A percentile compares a stretch with the other conserved stretches of the same genome.
These are phyloP conservation scores for Pouteria campechiana DNA, from an alignment of 179 eudicot species.

Conservation along the genomic window DNA sequence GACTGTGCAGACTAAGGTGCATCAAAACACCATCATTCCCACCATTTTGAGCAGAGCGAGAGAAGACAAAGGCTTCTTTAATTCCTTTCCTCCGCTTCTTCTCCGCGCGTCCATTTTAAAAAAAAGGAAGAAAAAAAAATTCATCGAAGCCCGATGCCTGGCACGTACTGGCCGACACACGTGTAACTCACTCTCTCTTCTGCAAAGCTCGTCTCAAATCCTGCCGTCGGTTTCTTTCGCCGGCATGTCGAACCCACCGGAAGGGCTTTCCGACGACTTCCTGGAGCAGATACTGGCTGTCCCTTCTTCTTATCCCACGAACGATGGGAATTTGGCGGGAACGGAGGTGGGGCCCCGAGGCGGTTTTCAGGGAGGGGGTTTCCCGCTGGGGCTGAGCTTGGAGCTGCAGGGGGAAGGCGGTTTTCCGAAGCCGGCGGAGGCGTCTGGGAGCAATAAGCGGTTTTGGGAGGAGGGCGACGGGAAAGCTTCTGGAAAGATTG, in stretches of 20 bases:
- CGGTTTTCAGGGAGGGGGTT: constrained; percentile 34
- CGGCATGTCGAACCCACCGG: constrained; percentile 17
- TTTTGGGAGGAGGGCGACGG: constrained; percentile 75
- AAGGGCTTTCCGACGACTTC: constrained; percentile 51
- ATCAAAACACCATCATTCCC: too few relatives aligned
- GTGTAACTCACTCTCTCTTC: too few relatives aligned
- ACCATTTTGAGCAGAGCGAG: too few relatives aligned
- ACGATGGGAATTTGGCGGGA: constrained; percentile 7
- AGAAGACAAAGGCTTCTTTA: too few relatives aligned
- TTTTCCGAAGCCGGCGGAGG: constrained; percentile 40
- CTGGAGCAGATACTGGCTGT: constrained; percentile 70
- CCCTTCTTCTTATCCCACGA: constrained; percentile 31
- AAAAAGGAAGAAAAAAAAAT: too few relatives aligned
- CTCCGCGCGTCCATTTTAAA: too few relatives aligned
- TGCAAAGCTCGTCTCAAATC: too few relatives aligned
- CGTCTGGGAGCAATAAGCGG: constrained; percentile 40
- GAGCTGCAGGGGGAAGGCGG: constrained; percentile 68
- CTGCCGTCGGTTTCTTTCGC: constrained; percentile 10
- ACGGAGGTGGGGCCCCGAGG: constrained; percentile 21
- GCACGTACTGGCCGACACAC: too few relatives aligned
- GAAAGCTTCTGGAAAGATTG: too few relatives aligned
- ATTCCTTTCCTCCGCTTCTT: too few relatives aligned
- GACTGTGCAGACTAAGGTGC: too few relatives aligned
- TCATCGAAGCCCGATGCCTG: too few relatives aligned
- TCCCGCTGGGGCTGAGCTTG: constrained; percentile 80